phyloP scores from a whole-genome alignment of 345 rosid species.

The Camelina sativa region DNA sequence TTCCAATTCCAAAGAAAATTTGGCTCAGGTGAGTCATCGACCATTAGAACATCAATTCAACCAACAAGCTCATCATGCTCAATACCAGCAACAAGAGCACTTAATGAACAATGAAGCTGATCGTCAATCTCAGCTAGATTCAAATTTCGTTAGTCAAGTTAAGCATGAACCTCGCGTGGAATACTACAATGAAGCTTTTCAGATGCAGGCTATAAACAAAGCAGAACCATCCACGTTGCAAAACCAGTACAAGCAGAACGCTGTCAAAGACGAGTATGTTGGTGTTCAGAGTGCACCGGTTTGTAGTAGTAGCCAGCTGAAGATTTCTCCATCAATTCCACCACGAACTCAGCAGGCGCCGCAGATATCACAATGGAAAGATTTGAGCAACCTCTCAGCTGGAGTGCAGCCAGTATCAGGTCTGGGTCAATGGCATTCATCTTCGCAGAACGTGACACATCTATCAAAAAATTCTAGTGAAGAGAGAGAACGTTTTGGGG shows the following conservation, averaged over 20 bases:
- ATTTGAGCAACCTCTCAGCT: conserved; percentile 50
- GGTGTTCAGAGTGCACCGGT: conserved; percentile 48
- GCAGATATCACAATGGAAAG: conserved; percentile 61
- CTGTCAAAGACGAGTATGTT: conserved; percentile 53
- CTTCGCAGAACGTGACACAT: conserved; percentile 58
- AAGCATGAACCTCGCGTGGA: conserved; percentile 74
- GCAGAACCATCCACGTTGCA: conserved; percentile 59
- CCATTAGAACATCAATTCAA: conserved; percentile 65
- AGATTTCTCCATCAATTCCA: conserved; percentile 47
- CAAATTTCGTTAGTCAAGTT: conserved; percentile 59
- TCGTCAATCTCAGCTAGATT: conserved; percentile 57
- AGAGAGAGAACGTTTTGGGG: conserved; percentile 64
- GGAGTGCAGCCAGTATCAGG: conserved; percentile 62
- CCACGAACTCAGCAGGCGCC: conserved; percentile 67
- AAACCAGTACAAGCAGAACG: conserved; percentile 65
- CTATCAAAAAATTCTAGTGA: conserved; percentile 46
- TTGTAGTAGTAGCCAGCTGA: conserved; percentile 53
- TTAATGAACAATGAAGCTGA: conserved; percentile 54
- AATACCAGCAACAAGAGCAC: conserved; percentile 64
- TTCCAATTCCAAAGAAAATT: conserved; percentile 54
- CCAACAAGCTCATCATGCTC: conserved; percentile 58
- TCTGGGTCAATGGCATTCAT: conserved; percentile 63
- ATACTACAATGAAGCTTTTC: conserved; percentile 55
- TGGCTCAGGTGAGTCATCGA: conserved; percentile 64
- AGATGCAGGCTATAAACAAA: conserved; percentile 58